phyloP scores from a whole-genome alignment of 345 rosid species.

The Cardamine occulta region DNA sequence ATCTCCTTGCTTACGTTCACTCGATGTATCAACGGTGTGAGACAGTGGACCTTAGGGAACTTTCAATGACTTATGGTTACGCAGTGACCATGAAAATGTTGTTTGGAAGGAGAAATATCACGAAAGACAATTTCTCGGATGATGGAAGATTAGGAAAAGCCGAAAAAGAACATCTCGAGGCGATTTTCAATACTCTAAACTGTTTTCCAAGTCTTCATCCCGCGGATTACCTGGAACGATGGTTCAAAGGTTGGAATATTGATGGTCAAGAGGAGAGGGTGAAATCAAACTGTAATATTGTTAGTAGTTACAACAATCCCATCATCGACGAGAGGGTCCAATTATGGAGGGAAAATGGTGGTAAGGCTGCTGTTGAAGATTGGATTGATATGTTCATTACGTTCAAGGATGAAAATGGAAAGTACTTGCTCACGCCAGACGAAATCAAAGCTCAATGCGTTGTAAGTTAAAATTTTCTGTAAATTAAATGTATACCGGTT shows the following conservation, averaged over 20 bases:
- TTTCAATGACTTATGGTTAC: conserved; percentile 38
- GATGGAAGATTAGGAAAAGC: conserved; percentile 31
- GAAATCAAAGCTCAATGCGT: conserved; percentile 44
- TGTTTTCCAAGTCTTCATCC: conserved; percentile 27
- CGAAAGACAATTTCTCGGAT: not conserved
- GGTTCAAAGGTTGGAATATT: conserved; percentile 40
- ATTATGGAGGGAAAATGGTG: conserved; percentile 39
- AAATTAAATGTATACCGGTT: too few relatives aligned
- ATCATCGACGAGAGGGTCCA: conserved; percentile 43
- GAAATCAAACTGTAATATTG: not conserved
- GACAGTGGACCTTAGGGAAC: conserved; percentile 21
- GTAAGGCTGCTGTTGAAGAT: conserved; percentile 40
- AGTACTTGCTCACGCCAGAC: conserved; percentile 34
- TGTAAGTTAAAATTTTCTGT: conserved; percentile 15
- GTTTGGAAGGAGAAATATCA: conserved; percentile 38
- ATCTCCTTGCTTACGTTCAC: conserved; percentile 46
- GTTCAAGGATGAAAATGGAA: conserved; percentile 35
- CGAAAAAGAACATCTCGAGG: conserved; percentile 36
- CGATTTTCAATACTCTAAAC: conserved; percentile 26
- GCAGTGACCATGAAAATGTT: conserved; percentile 38
- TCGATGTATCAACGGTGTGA: conserved; percentile 42
- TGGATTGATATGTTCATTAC: conserved; percentile 43
- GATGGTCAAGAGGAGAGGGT: conserved; percentile 50
- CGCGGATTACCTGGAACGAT: conserved; percentile 26
- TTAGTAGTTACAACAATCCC: conserved; percentile 48